Percentiles rank a stretch among this genome's conserved stretches.
These are phyloP conservation scores for Aureobasidium mangrovei DNA, from an alignment of 2,329 filamentous ascomycete species.

Conservation along the genomic window DNA sequence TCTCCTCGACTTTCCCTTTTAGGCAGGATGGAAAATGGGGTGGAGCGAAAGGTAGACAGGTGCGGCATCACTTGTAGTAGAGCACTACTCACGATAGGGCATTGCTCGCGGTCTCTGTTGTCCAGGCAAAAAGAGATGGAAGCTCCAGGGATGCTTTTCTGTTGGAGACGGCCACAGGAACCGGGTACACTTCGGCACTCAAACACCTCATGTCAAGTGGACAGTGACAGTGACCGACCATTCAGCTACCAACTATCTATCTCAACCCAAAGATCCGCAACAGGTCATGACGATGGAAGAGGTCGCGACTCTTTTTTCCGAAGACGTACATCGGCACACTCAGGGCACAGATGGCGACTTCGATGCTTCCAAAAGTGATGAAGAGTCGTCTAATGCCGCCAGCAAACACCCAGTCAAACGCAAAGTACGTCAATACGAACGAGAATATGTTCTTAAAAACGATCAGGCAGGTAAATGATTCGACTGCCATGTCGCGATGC, in stretches of 20 bases:
- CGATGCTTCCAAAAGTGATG: constrained; percentile 63
- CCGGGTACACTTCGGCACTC: background rate
- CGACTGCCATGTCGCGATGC: constrained; percentile 75
- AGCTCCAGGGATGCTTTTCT: too few relatives aligned
- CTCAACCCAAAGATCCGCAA: constrained; percentile 42
- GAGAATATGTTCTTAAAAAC: constrained; percentile 95
- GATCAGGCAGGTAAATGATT: constrained; percentile 81
- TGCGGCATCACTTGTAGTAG: too few relatives aligned
- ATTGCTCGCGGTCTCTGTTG: too few relatives aligned
- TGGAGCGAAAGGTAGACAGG: background rate
- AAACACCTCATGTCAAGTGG: background rate
- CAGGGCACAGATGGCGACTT: constrained; percentile 65
- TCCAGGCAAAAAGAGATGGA: too few relatives aligned
- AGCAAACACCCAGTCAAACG: constrained; percentile 70
- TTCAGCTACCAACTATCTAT: constrained; percentile 13
- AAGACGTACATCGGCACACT: constrained; percentile 71
- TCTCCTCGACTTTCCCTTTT: constrained; percentile 2
- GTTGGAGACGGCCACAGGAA: background rate
- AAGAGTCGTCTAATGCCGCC: constrained; percentile 58
- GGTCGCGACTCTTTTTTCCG: constrained; percentile 67
- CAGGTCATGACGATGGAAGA: constrained; percentile 67
- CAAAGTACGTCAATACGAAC: constrained; percentile 74
- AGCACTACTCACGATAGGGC: too few relatives aligned
- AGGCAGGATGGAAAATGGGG: background rate
- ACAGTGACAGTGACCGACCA: too few relatives aligned